Base-by-base conservation (phyloP, 176 grass and related monocot species). In the Miscanthus lutarioriparius region DNA sequence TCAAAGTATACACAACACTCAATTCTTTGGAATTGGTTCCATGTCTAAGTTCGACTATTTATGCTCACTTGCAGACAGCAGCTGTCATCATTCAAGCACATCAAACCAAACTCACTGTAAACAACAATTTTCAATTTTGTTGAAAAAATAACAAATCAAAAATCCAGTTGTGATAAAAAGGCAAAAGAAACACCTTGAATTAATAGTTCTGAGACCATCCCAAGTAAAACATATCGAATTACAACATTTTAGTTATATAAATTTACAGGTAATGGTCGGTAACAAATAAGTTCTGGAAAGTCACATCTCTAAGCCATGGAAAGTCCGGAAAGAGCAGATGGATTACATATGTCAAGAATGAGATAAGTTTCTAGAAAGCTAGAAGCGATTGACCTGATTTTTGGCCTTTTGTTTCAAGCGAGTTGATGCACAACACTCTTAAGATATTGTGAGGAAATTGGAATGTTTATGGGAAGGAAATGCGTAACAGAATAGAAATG, bases 161-260 rank as follows among this genome's bases (percentile, higher is more conserved):
- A 75, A 40, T 59, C 2, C 0, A 10, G 1, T 36, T 36, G 16
- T 23, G 19, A 69, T 7, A 75, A 25, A 76, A 49, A 67, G 14
- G 76, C 7, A 79, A 72, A 74, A 45, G 8, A 70, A 76, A 44
- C 22, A 70, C 62, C 15, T 68, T 80, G 30, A 28, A 33, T 61
- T 58, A 4, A 22, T 67, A 36, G 6, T 9, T 9, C 17, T 47
- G 16, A 30, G 75, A 80, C 49, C 13, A 48, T 15, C 8, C 14
- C 45, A 35, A 67, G 63, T 35, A 65, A 45, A 25, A 67, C 10
- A 37, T n/a, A 53, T 5, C 53, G 23, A 35, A 68, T 69, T 16
- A n/a, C 3, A n/a, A 23, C 15, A 62, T 14, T 51, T 79, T 47
- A 67, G 26, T 33, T 27, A 44, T 41, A 2, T 20, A 45, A 32